Percentiles rank a stretch among this genome's conserved stretches.
These are phyloP conservation scores for Macrocybe gigantea DNA, from an alignment of 768 basidiomycete species.

Conservation along the genomic window DNA sequence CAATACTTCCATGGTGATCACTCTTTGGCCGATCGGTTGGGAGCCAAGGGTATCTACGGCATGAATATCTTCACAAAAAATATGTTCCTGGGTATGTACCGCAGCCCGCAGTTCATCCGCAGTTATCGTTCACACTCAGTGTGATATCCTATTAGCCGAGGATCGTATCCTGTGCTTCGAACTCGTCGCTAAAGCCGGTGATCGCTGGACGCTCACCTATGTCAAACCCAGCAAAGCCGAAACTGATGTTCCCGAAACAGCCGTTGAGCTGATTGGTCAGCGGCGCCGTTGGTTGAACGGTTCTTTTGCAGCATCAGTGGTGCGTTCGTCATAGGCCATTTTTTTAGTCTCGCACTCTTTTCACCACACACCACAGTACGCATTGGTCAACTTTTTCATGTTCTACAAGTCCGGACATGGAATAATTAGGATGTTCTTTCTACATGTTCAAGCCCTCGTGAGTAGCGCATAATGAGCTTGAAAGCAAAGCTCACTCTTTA, in stretches of 20 bases:
- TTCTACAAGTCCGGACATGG: constrained; percentile 86
- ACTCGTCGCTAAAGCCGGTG: constrained; percentile 84
- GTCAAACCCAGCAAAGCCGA: constrained; percentile 96
- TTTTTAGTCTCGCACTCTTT: background rate
- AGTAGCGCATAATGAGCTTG: constrained; percentile 18
- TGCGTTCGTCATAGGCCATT: constrained; percentile 29
- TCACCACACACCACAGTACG: constrained; percentile 50
- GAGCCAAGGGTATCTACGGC: constrained; percentile 89
- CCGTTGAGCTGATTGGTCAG: constrained; percentile 89
- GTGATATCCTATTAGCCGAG: constrained; percentile 46
- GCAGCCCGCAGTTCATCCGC: background rate
- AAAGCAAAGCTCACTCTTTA: background rate
- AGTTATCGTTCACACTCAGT: background rate
- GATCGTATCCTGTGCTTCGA: constrained; percentile 98
- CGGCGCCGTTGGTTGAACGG: constrained; percentile 97
- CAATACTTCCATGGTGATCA: constrained; percentile 88
- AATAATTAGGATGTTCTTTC: constrained; percentile 91
- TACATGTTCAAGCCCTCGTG: constrained; percentile 89
- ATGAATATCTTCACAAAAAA: constrained; percentile 99
- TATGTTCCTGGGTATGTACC: constrained; percentile 41
- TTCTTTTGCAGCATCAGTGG: constrained; percentile 88
- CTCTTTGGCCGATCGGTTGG: constrained; percentile 86
- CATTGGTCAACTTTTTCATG: constrained; percentile 88
- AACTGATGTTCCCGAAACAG: constrained; percentile 94
- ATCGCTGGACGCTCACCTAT: constrained; percentile 81